Conservation (phyloP, 2,329 filamentous ascomycete genomes). For the Aspergillus fijiensis region DNA sequence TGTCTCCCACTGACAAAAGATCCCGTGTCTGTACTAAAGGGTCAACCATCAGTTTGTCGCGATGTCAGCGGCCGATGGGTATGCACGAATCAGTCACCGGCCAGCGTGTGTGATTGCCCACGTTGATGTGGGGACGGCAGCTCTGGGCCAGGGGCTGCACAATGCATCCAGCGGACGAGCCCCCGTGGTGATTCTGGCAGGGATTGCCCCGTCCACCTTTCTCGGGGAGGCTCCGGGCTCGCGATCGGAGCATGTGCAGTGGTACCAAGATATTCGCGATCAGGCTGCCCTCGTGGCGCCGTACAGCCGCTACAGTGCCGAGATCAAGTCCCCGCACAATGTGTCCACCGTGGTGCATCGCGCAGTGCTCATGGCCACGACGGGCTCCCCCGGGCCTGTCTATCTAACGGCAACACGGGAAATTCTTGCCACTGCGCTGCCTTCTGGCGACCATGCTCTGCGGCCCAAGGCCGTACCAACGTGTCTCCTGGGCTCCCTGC, state of each 20-base stretch:
- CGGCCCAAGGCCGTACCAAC: slow-evolving; percentile 8
- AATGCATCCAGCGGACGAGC: slow-evolving; percentile 15
- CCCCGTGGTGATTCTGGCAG: slow-evolving; percentile 13
- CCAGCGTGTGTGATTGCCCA: slow-evolving; percentile 14
- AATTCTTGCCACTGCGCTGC: slow-evolving; percentile 57
- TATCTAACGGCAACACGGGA: slow-evolving; percentile 77
- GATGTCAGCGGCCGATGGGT: slow-evolving; percentile 13
- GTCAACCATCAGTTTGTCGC: slow-evolving; percentile 8
- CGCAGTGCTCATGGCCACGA: slow-evolving; percentile 74
- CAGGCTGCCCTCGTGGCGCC: slow-evolving; percentile 75
- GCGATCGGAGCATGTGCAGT: slow-evolving; percentile 54
- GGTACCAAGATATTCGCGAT: slow-evolving; percentile 77
- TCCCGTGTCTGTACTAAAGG: too few relatives aligned
- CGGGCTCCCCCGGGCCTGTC: slow-evolving; percentile 72
- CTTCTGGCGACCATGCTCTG: slow-evolving; percentile 9
- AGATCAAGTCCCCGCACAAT: slow-evolving; percentile 78
- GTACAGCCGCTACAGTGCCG: slow-evolving; percentile 78
- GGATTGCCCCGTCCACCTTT: slow-evolving; percentile 11
- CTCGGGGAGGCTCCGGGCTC: slow-evolving; percentile 10
- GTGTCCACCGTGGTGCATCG: slow-evolving; percentile 85
- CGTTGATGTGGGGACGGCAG: slow-evolving; percentile 15
- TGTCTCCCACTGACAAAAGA: not conserved
- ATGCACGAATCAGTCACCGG: slow-evolving; percentile 11
- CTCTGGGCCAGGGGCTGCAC: slow-evolving; percentile 13
- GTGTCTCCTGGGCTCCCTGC: slow-evolving; percentile 3